Conservation (phyloP, 2,329 filamentous ascomycete genomes). For the Ampelomyces quisqualis region DNA sequence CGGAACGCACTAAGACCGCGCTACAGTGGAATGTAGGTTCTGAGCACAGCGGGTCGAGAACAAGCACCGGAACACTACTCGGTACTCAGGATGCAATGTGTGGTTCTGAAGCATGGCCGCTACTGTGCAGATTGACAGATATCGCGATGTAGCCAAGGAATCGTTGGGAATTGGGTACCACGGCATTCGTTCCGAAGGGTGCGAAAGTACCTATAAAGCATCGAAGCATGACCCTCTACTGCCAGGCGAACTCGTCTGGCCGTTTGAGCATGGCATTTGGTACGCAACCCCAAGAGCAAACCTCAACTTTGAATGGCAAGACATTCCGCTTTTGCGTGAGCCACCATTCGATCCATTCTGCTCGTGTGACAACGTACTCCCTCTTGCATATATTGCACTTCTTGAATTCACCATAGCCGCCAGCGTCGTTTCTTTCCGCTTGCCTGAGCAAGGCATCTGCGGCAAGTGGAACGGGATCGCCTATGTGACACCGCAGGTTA, state of each 20-base stretch:
- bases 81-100: too few species aligned
- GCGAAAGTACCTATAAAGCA: not conserved
- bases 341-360: conserved; percentile 41
- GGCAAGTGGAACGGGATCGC: conserved; percentile 8
- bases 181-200: not conserved
- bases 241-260: conserved; percentile 10
- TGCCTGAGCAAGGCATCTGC: conserved; percentile 15
- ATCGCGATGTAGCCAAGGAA: too few species aligned
- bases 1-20: too few species aligned
- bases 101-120: too few species aligned
- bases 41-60: too few species aligned
- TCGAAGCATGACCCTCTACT: not conserved
- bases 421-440: conserved; percentile 14
- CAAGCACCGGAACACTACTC: too few species aligned
- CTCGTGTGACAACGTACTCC: conserved; percentile 29
- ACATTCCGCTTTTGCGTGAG: conserved; percentile 1
- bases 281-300: conserved; percentile 39
- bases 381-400: conserved; percentile 31
- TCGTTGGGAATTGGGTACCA: not conserved
- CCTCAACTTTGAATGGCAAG: conserved; percentile 26
- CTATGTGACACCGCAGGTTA: conserved; percentile 8
- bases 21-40: too few species aligned
- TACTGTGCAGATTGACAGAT: too few species aligned
- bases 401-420: conserved; percentile 22
- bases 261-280: conserved; percentile 18